Conservation (phyloP, 208 protist species). For the Angomonas deanei region DNA sequence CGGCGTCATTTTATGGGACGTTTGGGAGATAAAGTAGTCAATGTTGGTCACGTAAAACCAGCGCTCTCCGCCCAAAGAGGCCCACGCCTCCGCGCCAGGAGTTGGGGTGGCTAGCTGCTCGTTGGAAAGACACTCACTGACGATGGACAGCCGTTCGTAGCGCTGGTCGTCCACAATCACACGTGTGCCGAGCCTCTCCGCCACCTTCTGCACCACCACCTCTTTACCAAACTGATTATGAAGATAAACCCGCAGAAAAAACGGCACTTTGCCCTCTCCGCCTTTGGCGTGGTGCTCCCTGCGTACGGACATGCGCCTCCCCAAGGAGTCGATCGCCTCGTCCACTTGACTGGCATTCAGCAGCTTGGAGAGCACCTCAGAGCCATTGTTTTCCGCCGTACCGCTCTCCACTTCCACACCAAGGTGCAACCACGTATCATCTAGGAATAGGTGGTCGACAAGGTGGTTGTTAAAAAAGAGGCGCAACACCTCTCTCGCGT, state of each 20-base stretch:
- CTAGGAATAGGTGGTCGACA: conserved; percentile 80
- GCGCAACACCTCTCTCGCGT: conserved; percentile 16
- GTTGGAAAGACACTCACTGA: conserved; percentile 29
- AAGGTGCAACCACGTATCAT: conserved; percentile 82
- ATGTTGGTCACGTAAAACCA: conserved; percentile 28
- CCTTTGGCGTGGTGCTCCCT: not conserved
- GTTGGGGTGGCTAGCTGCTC: not conserved
- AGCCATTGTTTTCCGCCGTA: conserved; percentile 7
- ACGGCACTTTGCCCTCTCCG: not conserved
- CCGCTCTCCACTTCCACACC: conserved; percentile 7
- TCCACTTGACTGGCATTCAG: conserved; percentile 46
- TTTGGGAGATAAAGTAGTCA: conserved; percentile 24
- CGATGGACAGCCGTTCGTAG: conserved; percentile 33
- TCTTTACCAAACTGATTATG: conserved; percentile 86
- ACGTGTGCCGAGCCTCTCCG: conserved; percentile 36
- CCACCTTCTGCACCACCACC: conserved; percentile 53
- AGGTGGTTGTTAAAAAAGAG: conserved; percentile 41
- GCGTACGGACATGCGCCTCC: conserved; percentile 49
- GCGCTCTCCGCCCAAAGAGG: conserved; percentile 17
- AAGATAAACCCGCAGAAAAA: conserved; percentile 57
- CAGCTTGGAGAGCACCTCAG: conserved; percentile 50
- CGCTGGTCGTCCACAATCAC: conserved; percentile 52
- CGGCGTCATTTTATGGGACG: conserved; percentile 1
- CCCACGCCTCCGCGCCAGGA: conserved; percentile 16
- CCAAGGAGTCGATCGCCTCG: conserved; percentile 67